Evolutionary conservation across 1,284 basidiomycete genomes (phyloP), one percentile per base, ranked within the genome.

Genomic region (Austroboletus novae-zelandiae): DNA sequence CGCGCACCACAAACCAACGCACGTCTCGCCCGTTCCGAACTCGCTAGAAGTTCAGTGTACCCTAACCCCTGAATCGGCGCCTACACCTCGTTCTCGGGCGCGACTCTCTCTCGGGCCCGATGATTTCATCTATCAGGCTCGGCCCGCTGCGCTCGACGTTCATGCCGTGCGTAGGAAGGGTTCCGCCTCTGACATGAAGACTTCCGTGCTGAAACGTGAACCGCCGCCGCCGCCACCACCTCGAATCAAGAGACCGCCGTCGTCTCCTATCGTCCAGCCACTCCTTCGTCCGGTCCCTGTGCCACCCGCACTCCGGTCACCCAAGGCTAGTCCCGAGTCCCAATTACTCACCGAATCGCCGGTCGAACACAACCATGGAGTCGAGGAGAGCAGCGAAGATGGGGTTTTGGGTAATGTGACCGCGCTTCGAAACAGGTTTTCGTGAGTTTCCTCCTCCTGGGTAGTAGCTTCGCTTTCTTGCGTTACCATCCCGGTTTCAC

Each of bases 171-270:
- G 75, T 13, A 53, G 70, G 37, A 51, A 50, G 23, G n/a, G 18
- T 2, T 52, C 55, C 17, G 8, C 53, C 35, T 52, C 82, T 1
- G 82, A 85, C 58, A 57, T 81, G 41, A 78, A 74, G 36, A 40
- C 57, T 0, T 18, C 47, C 4, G 56, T 56, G 9, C 54, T 62
- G 3, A 80, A 77, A 58, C 70, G 77, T 50, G 74, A 75, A 13
- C 83, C 82, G 0, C 84, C 84, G 0, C 84, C 83, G 0, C 83
- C 83, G 3, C 82, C 83, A 1, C 76, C 78, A 14, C 56, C 72
- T 14, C 73, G 77, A 14, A 65, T 70, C 5, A 78, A 76, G 57
- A 69, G 71, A 25, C 56, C 64, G 1, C 57, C 67, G 6, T 60
- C 61, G 1, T 73, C 75, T 6, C 70, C 74, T 17, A 53, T 64